Evolutionary conservation across 768 basidiomycete species (phyloP).

Genomic region (Pulveroboletus frians): DNA sequence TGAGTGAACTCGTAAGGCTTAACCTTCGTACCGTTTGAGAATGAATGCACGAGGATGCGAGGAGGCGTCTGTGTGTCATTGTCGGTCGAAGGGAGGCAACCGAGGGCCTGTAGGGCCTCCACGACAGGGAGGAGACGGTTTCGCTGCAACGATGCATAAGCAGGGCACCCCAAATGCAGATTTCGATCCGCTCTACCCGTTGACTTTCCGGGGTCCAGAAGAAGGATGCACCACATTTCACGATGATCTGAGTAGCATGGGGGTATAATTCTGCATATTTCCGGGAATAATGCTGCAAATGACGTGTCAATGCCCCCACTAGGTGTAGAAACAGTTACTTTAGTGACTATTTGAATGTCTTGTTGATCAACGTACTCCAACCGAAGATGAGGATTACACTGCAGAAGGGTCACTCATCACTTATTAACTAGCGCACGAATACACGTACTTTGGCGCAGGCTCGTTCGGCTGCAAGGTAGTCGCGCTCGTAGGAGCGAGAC

Average conservation of each 20-base stretch:
- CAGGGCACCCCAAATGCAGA: not conserved
- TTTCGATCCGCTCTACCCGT: constrained; percentile 9
- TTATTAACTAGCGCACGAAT: not conserved
- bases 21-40: constrained; percentile 25
- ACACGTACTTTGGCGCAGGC: constrained; percentile 20
- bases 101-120: constrained; percentile 22
- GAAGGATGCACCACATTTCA: constrained; percentile 20
- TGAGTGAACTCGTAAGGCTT: not conserved
- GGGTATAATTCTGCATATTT: constrained; percentile 25
- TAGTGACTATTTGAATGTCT: not conserved
- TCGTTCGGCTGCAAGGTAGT: not conserved
- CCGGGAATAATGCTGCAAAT: constrained; percentile 23
- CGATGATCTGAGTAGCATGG: constrained; percentile 23
- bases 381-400: constrained; percentile 30
- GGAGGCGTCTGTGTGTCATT: not conserved
- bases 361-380: constrained; percentile 19
- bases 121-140: constrained; percentile 18
- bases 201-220: constrained; percentile 12
- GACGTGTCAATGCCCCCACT: constrained; percentile 27
- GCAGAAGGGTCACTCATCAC: not conserved
- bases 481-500: not conserved
- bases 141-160: constrained; percentile 12
- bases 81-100: constrained; percentile 13
- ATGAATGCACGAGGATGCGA: constrained; percentile 20
- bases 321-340: not conserved